These are phyloP conservation scores for Rhizodiscina lignyota DNA, from an alignment of 495 filamentous ascomycete species.

Conservation along the genomic window DNA sequence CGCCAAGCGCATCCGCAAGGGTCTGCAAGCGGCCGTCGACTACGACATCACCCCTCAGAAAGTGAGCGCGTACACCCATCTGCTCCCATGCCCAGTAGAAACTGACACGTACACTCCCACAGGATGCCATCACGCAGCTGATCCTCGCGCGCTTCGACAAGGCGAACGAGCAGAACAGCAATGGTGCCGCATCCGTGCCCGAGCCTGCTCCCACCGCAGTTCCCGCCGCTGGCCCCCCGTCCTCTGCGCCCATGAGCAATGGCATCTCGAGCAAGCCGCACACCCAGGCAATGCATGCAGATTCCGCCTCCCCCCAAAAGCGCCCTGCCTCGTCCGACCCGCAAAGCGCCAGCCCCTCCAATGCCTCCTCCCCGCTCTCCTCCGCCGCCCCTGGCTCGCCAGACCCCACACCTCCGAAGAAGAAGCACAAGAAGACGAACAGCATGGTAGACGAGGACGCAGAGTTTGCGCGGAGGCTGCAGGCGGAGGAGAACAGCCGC, in stretches of 20 bases:
- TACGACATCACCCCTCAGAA: constrained; percentile 80
- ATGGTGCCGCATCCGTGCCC: constrained; percentile 16
- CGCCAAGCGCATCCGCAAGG: constrained; percentile 80
- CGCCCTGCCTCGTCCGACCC: constrained; percentile 12
- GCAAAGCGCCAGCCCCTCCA: constrained; percentile 4
- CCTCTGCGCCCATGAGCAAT: constrained; percentile 29
- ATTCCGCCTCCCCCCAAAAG: too few species aligned
- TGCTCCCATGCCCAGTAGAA: neutral
- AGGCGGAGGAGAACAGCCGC: constrained; percentile 75
- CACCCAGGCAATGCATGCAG: too few species aligned
- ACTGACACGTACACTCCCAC: neutral
- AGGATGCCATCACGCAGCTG: constrained; percentile 20
- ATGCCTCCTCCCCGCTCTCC: constrained; percentile 2
- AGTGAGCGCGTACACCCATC: constrained; percentile 26
- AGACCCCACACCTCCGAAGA: constrained; percentile 26
- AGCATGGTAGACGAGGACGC: constrained; percentile 54
- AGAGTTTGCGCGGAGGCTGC: constrained; percentile 65
- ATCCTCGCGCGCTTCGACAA: constrained; percentile 87
- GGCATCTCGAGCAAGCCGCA: constrained; percentile 16
- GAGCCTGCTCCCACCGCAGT: constrained; percentile 9
- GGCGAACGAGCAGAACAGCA: constrained; percentile 34
- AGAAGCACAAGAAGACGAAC: constrained; percentile 34
- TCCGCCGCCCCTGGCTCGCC: constrained; percentile 2
- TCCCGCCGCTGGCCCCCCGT: constrained; percentile 14
- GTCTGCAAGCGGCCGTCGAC: constrained; percentile 55